These are phyloP conservation scores for Cerioporus squamosus DNA, from an alignment of 1,284 basidiomycete genomes.

Conservation along the genomic window DNA sequence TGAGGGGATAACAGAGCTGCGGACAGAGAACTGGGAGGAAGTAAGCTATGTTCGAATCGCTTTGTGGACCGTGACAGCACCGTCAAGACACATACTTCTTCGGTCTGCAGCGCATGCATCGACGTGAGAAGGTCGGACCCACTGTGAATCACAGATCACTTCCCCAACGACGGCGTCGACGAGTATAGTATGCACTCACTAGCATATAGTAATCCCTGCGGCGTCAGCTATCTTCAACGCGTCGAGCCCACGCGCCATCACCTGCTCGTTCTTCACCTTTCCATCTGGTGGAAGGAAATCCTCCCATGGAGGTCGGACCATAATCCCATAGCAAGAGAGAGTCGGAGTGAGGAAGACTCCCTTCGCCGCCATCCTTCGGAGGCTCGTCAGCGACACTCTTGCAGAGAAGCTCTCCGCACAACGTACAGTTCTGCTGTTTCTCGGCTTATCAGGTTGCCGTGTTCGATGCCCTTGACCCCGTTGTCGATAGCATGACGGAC, in stretches of 20 bases:
- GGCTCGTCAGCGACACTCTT: neutral
- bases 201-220: constrained; percentile 43
- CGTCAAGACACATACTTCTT: constrained; percentile 31
- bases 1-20: constrained; percentile 42
- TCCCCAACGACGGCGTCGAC: neutral
- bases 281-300: constrained; percentile 44
- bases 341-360: constrained; percentile 50
- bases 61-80: neutral
- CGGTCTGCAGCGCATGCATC: constrained; percentile 46
- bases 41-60: neutral
- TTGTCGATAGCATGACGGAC: constrained; percentile 45
- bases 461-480: constrained; percentile 48
- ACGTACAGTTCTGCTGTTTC: constrained; percentile 34
- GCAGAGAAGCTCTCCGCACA: neutral
- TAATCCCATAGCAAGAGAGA: constrained; percentile 47
- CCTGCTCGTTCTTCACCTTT: constrained; percentile 46
- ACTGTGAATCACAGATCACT: constrained; percentile 15
- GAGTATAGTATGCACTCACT: constrained; percentile 24
- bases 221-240: constrained; percentile 42
- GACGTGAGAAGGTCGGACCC: constrained; percentile 47
- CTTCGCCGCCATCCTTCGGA: constrained; percentile 39
- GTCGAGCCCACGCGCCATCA: constrained; percentile 44
- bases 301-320: constrained; percentile 48
- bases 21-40: constrained; percentile 40
- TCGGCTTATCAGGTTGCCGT: constrained; percentile 44